Evolutionary conservation across 2,329 filamentous ascomycete species (phyloP), one percentile per base, ranked within the genome.

Genomic region (Diaporthe citriasiana): DNA sequence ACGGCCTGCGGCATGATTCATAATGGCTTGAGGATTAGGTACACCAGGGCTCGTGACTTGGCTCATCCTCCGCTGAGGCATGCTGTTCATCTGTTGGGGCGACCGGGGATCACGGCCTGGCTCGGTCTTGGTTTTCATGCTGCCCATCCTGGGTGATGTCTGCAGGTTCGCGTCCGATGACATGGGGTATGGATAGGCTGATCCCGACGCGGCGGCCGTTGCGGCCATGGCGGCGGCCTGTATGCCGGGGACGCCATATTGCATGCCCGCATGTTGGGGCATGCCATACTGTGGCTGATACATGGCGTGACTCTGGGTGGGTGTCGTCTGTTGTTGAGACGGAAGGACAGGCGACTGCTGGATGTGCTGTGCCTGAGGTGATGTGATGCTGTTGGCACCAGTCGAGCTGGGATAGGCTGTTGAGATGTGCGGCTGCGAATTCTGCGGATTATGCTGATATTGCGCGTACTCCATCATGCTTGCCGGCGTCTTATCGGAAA

Each of bases 211-310:
- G 1, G 96, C 95, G 25, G 96, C 96, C 1, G 95, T 98, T 30
- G 93, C 91, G 57, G 93, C 95, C 94, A 98, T 97, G 74, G 95
- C 95, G 66, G 96, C 95, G 19, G 95, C 95, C 83, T 97, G 94
- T 60, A 95, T 94, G 27, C 93, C 90, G 45, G 93, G 93, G 84
- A 96, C 94, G 73, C 89, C 92, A 85, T 97, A 97, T 85, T 94
- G 92, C 91, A 97, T 95, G 53, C 72, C 69, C 79, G 89, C 89
- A 79, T 91, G 88, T 77, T 92, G 90, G 76, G 93, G 88, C 73
- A 95, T 93, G 74, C 91, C 92, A 81, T 95, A 96, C 77, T 91
- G 88, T 82, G 93, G 90, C 80, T 94, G 91, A 83, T 98, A 98
- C 85, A 92, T 94, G 89, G 92, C 94, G 84, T 93, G 92, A 66